Evolutionary conservation across 495 filamentous ascomycete species (phyloP).

Genomic region (Podospora anserina): DNA sequence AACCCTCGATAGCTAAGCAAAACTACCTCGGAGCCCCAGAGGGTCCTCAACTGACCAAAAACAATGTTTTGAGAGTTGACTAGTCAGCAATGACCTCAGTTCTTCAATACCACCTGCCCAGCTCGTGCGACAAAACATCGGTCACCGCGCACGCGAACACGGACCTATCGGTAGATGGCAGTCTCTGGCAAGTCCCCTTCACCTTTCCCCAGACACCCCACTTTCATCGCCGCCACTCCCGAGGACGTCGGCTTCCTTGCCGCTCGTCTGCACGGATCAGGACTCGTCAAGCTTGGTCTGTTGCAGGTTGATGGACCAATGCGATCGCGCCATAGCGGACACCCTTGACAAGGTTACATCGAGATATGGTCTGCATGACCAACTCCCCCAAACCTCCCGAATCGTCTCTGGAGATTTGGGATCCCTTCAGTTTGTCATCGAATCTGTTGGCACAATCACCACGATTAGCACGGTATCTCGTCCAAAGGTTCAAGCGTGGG

Average conservation of each 20-base stretch:
- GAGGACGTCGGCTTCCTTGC: constrained; percentile 9
- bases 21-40: background rate
- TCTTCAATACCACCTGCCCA: constrained; percentile 24
- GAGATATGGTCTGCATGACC: constrained; percentile 22
- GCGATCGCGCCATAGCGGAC: constrained; percentile 18
- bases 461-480: background rate
- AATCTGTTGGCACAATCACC: background rate
- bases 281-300: background rate
- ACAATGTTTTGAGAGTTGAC: background rate
- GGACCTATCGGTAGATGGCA: constrained; percentile 11
- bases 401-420: background rate
- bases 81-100: constrained; percentile 5
- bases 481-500: background rate
- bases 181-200: background rate
- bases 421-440: background rate
- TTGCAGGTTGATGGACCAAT: constrained; percentile 10
- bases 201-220: constrained; percentile 1
- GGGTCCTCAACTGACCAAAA: background rate
- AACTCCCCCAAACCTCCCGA: constrained; percentile 3
- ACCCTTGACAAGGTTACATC: constrained; percentile 17
- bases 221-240: constrained; percentile 8
- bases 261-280: constrained; percentile 4
- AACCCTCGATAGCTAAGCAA: background rate
- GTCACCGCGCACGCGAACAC: background rate
- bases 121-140: constrained; percentile 5